Base-by-base conservation (phyloP, 495 filamentous ascomycete species). In the Aspergillus funiculosus region DNA sequence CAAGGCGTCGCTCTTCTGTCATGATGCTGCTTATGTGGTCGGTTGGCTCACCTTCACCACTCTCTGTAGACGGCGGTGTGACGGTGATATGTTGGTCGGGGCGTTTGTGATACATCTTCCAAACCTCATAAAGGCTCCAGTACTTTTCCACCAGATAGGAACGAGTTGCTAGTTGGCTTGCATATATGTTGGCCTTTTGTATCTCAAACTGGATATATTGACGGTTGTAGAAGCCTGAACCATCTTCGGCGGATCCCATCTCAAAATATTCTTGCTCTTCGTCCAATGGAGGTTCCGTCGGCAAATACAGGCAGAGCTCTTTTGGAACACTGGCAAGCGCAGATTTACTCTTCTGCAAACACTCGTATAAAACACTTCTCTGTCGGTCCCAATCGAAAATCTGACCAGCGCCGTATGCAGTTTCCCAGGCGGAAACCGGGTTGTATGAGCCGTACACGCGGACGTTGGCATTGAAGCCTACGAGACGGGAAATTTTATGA, bases 91-190 rank as follows among this genome's bases (percentile, higher is more conserved):
- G 49, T 17, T 63, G 59, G 41, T 62, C 51, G 17, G 55, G 28
- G 2, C 57, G 58, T 10, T 56, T 54, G 2, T 58, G 58, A 17
- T 63, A 63, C 32, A 50, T 60, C 11, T 57, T 57, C 50, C 74
- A 75, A 5, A 73, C 73, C 28, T 85, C 79, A 36, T 75, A 77
- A 0, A 85, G 67, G 53, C 72, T 78, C 62, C 81, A 83, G 55
- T 87, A 92, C 53, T 85, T 86, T 50, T 94, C 85, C 1, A 91
- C 82, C n/a, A 87, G 74, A 54, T 82, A 88, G 0, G 83, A 87
- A 15, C 87, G 75, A 1, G 85, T 89, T 3, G 76, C 77, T 1
- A 95, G 67, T 52, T 87, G 81, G 32, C 78, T 85, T 5, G 79
- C 78, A 49, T 88, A 84, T 18, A 95, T 84, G 51, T 89, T 91